These are phyloP conservation scores for Candida suzukii DNA, from an alignment of 805 yeast species.

Conservation along the genomic window DNA sequence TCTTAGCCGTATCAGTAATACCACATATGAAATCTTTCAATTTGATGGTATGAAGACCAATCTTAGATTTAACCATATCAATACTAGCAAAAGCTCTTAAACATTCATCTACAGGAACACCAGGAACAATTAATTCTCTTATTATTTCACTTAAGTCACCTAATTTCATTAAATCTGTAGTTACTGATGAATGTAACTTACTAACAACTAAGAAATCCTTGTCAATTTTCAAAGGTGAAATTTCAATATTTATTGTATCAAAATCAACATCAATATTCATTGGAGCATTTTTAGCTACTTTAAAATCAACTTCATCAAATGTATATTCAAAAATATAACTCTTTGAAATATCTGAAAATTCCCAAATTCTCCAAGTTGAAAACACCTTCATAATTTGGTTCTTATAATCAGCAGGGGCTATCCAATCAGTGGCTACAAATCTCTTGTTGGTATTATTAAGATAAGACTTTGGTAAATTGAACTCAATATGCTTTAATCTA, in stretches of 20 bases:
- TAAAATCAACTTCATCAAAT: constrained; percentile 23
- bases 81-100: not conserved
- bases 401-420: constrained; percentile 45
- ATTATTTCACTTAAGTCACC: not conserved
- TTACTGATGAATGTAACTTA: not conserved
- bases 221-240: not conserved
- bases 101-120: not conserved
- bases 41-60: constrained; percentile 1
- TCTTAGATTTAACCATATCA: not conserved
- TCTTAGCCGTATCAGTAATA: too few relatives aligned
- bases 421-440: constrained; percentile 29
- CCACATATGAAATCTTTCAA: not conserved
- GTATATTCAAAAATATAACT: constrained; percentile 47
- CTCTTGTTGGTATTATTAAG: constrained; percentile 21
- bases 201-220: not conserved
- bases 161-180: not conserved
- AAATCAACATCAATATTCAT: not conserved
- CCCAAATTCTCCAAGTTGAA: constrained; percentile 89
- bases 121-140: not conserved
- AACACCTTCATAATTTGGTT: constrained; percentile 52
- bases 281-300: not conserved
- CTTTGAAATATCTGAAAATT: constrained; percentile 55
- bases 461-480: constrained; percentile 54
- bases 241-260: not conserved
- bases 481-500: constrained; percentile 67